Base-by-base conservation (phyloP, 225 moss, liverwort and hornwort species). In the Neckera pumila region DNA sequence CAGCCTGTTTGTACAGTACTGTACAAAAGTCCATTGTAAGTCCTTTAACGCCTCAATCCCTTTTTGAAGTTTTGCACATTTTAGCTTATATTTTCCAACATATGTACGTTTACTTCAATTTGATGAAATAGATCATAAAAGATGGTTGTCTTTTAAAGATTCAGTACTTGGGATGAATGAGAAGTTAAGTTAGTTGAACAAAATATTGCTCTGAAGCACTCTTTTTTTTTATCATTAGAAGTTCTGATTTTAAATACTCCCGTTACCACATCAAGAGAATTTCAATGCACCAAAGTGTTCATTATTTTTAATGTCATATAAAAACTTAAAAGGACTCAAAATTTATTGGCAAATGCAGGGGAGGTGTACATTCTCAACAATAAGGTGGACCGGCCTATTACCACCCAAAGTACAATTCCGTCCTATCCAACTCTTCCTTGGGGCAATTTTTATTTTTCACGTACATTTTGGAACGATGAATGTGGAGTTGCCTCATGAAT, bases 301-400 rank as follows among this genome's bases (percentile, higher is more conserved):
- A 34, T 34, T 76, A 21, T 34, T 75, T 75, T 21, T 20, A 21
- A 21, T 75, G 8, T 49, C 4, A 75, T 49, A 7, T 7, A 49
- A 2, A 2, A 31, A 74, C 1, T 47, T 17, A 11, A 2, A 31
- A 31, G 31, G 30, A 3, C 47, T 31, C 73, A 47, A 47, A 74
- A 31, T 12, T 19, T 1, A 30, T 74, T 31, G 12, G 43, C 1
- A 16, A 1, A 43, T 27, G 6, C 1, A 43, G 0, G 27, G 6
- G 73, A 10, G 15, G 7, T 49, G 19, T 33, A 33, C 31, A 49
- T 20, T 49, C 31, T 19, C 31, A 49, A 20, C 4, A n/a, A n/a
- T n/a, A n/a, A n/a, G n/a, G n/a, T n/a, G n/a, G n/a, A n/a, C n/a
- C n/a, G n/a, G n/a, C n/a, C n/a, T n/a, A n/a, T n/a, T n/a, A n/a